These are phyloP conservation scores for Flammula alnicola DNA, from an alignment of 1,284 basidiomycete species.

Conservation along the genomic window DNA sequence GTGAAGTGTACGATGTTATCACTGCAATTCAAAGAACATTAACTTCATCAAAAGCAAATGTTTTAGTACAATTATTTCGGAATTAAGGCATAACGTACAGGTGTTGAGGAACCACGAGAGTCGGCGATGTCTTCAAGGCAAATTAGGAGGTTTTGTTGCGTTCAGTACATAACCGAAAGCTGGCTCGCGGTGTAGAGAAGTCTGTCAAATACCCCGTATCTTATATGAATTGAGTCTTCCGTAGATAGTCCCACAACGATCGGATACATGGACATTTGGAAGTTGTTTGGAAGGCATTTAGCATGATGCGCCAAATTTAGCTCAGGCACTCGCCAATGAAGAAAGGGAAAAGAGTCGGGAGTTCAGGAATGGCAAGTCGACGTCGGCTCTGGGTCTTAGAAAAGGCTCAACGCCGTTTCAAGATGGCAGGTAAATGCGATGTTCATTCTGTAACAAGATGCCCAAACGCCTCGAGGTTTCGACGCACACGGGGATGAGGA, in stretches of 20 bases:
- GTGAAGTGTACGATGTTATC: slow-evolving; percentile 11
- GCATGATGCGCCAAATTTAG: slow-evolving; percentile 15
- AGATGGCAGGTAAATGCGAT: slow-evolving; percentile 16
- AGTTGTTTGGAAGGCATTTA: slow-evolving; percentile 8
- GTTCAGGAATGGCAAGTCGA: slow-evolving; percentile 1
- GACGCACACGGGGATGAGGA: background rate
- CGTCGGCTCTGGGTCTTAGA: slow-evolving; percentile 1
- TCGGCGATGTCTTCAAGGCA: slow-evolving; percentile 7
- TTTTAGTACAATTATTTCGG: slow-evolving; percentile 3
- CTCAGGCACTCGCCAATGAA: background rate
- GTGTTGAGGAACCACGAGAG: slow-evolving; percentile 10
- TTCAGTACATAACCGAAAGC: slow-evolving; percentile 20
- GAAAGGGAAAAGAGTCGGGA: slow-evolving; percentile 3
- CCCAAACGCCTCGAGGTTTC: slow-evolving; percentile 9
- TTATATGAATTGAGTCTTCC: slow-evolving; percentile 15
- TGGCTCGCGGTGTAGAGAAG: slow-evolving; percentile 13
- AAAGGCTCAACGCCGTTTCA: slow-evolving; percentile 15
- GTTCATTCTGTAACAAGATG: slow-evolving; percentile 5
- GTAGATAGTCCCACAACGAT: background rate
- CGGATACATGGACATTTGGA: slow-evolving; percentile 6
- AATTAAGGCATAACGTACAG: slow-evolving; percentile 1
- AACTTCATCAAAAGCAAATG: background rate
- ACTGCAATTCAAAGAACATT: slow-evolving; percentile 14
- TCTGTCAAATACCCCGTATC: background rate
- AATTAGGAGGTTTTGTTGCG: slow-evolving; percentile 8